These are phyloP conservation scores for Cladosporium sp. DNA, from an alignment of 2,329 filamentous ascomycete genomes.

Conservation along the genomic window DNA sequence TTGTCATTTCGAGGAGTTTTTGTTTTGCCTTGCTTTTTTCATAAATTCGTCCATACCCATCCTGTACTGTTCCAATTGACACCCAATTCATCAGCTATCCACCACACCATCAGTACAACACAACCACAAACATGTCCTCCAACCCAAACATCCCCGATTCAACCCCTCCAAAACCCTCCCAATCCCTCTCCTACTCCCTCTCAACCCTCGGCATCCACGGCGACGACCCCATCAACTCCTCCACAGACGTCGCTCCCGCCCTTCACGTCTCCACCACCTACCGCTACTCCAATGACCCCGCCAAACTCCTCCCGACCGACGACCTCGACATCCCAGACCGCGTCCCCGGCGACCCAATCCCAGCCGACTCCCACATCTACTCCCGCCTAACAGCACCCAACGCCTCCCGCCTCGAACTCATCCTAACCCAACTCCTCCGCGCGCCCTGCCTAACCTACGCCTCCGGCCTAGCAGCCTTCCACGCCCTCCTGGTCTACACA, in stretches of 20 bases:
- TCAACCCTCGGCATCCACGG: constrained; percentile 31
- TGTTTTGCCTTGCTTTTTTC: neutral
- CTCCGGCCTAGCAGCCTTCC: constrained; percentile 82
- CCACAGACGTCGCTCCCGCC: constrained; percentile 74
- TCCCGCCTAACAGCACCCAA: constrained; percentile 75
- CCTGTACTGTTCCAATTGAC: neutral
- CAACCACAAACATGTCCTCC: neutral
- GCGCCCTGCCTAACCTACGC: constrained; percentile 71
- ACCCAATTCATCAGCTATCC: neutral
- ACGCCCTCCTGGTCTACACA: constrained; percentile 76
- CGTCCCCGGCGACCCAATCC: constrained; percentile 35
- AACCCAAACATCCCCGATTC: constrained; percentile 19
- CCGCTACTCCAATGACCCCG: constrained; percentile 69
- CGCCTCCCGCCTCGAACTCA: constrained; percentile 75
- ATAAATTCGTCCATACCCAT: neutral
- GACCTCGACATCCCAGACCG: constrained; percentile 21
- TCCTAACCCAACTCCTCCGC: constrained; percentile 69
- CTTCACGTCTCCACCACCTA: constrained; percentile 91
- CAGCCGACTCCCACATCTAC: constrained; percentile 69
- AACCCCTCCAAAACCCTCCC: constrained; percentile 15
- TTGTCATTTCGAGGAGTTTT: neutral
- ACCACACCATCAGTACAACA: neutral
- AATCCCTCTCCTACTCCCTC: constrained; percentile 21
- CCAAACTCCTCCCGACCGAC: constrained; percentile 46
- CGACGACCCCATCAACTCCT: constrained; percentile 32